phyloP scores from a whole-genome alignment of 1,139 yeast species.

The Hansenula sp. region DNA sequence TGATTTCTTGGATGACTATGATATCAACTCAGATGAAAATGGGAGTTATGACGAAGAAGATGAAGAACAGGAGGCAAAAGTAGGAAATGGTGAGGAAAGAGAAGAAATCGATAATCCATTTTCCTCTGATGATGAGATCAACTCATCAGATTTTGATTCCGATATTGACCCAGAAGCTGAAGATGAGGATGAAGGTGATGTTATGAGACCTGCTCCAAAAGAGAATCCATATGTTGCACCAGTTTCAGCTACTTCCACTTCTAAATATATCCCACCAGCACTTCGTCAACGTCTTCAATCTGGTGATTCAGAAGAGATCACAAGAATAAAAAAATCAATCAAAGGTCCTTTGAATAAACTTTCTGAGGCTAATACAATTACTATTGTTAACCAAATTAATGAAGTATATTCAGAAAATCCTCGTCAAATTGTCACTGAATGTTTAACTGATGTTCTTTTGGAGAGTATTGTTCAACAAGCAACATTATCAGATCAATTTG shows the following conservation, averaged over 20 bases:
- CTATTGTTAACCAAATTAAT: slow-evolving; percentile 68
- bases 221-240: slow-evolving; percentile 93
- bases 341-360: slow-evolving; percentile 83
- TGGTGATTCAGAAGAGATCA: slow-evolving; percentile 44
- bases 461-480: slow-evolving; percentile 68
- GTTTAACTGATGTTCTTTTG: slow-evolving; percentile 56
- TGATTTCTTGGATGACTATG: slow-evolving; percentile 54
- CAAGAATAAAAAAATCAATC: slow-evolving; percentile 52
- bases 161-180: slow-evolving; percentile 27
- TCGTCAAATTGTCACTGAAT: slow-evolving; percentile 72
- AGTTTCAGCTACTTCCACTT: slow-evolving; percentile 24
- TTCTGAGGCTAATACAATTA: slow-evolving; percentile 76
- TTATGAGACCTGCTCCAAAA: slow-evolving; percentile 32
- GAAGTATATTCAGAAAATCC: slow-evolving; percentile 62
- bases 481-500: slow-evolving; percentile 70
- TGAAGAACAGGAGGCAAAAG: slow-evolving; percentile 18
- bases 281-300: slow-evolving; percentile 50
- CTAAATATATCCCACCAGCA: slow-evolving; percentile 79
- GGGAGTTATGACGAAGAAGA: slow-evolving; percentile 14
- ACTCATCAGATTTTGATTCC: slow-evolving; percentile 43
- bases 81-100: slow-evolving; percentile 22
- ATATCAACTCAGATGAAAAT: slow-evolving; percentile 19
- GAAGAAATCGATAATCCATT: slow-evolving; percentile 30
- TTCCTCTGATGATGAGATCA: slow-evolving; percentile 44
- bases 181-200: slow-evolving; percentile 32